Percentiles rank a stretch among this genome's conserved stretches.
These are phyloP conservation scores for Ophiostoma himal-ulmi DNA, from an alignment of 2,329 filamentous ascomycete genomes.

Conservation along the genomic window DNA sequence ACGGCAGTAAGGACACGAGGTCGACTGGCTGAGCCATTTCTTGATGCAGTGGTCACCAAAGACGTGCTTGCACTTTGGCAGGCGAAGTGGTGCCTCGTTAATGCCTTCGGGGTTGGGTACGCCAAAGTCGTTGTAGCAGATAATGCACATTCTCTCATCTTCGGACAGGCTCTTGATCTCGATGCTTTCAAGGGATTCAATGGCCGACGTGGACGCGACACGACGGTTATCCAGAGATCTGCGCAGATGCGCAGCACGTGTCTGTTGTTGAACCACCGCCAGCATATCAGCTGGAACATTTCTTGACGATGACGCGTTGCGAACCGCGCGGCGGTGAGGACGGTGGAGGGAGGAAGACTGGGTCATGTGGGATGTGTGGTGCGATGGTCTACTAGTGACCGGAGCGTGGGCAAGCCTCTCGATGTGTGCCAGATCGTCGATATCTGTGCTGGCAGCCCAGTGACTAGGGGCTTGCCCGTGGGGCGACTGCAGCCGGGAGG, in stretches of 20 bases:
- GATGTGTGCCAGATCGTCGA: not conserved
- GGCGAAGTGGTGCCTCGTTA: conserved; percentile 50
- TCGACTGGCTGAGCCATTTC: conserved; percentile 58
- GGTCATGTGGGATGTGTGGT: not conserved
- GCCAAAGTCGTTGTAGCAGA: conserved; percentile 13
- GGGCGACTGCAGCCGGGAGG: not conserved
- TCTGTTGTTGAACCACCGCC: not conserved
- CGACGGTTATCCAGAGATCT: not conserved
- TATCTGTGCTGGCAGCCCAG: not conserved
- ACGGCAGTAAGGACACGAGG: conserved; percentile 60
- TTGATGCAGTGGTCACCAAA: conserved; percentile 61
- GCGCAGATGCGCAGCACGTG: not conserved
- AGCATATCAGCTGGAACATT: not conserved
- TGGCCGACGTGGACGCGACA: conserved; percentile 32
- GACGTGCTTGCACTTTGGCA: conserved; percentile 58
- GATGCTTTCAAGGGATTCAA: conserved; percentile 44
- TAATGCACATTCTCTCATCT: conserved; percentile 43
- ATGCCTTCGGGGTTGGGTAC: conserved; percentile 48
- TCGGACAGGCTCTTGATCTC: conserved; percentile 41
- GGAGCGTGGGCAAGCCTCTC: not conserved
- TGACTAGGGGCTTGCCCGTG: not conserved
- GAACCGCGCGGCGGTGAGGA: not conserved
- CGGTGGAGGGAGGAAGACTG: not conserved
- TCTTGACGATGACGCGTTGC: not conserved
- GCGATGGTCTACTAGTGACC: not conserved